Conservation (phyloP, 441 rosid genomes). For the Populus trichocarpa region DNA sequence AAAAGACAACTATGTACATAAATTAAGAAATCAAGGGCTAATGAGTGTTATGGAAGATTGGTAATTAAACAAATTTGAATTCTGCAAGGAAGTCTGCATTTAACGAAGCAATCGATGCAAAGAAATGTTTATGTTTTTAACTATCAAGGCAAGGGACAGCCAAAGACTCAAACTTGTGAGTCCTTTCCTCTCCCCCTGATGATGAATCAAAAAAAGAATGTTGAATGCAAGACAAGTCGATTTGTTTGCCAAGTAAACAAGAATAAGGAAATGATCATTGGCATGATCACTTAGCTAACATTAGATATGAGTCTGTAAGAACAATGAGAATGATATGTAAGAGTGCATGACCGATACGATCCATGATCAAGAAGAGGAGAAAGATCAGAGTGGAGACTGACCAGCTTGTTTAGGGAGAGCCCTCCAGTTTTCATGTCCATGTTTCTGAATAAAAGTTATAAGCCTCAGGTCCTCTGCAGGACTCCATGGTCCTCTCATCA, state of each 20-base stretch:
- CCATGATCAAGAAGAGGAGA: background rate
- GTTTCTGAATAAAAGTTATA: slow-evolving; percentile 34
- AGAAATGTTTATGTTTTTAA: background rate
- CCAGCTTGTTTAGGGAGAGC: slow-evolving; percentile 45
- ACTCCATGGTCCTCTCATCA: slow-evolving; percentile 48
- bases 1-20: too few relatives aligned
- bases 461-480: slow-evolving; percentile 45
- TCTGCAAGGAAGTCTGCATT: background rate
- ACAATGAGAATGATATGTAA: background rate
- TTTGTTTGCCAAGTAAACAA: background rate
- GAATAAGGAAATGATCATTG: background rate
- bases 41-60: background rate
- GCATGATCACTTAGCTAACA: background rate
- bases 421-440: slow-evolving; percentile 46
- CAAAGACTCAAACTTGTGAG: background rate
- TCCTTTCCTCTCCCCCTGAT: background rate
- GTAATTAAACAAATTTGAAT: background rate
- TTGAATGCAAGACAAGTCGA: background rate
- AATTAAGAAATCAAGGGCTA: background rate
- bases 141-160: background rate
- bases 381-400: background rate
- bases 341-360: background rate
- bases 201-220: background rate
- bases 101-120: background rate
- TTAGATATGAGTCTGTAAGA: background rate